Base-by-base conservation (phyloP, 2,329 filamentous ascomycete species). In the Botrytis elliptica region DNA sequence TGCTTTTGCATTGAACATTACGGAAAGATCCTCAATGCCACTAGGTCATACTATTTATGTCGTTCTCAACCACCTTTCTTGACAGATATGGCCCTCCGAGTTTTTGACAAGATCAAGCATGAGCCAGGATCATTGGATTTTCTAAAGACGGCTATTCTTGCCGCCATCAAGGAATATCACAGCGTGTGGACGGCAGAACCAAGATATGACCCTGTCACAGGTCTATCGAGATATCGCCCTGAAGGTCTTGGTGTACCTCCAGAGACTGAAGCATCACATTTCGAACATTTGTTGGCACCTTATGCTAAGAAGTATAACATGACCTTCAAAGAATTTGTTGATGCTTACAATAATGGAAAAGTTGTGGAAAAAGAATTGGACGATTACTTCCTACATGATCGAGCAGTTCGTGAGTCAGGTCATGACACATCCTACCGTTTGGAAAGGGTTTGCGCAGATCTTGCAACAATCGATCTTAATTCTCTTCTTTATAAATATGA, bases 1-100 rank as follows among this genome's bases (percentile, higher is more conserved):
- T 97, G 94, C 83, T 99, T 99, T 85, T 97, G 94, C 84, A 98
- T 99, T 83, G 91, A 95, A 82, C 95, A 99, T 83, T 99, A 99
- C 81, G 95, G 95, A 80, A 99, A 98, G 85, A 97, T 99, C 75
- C 89, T 98, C 77, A 99, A 99, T 83, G 96, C 96, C 70, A 99
- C 96, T 73, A 90, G 96, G 52, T 95, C 95, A 1, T 99, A 99
- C 86, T 99, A 99, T 81, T 90, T 99, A 25, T 92, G 90, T 76
- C 92, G 96, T 74, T 98, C 96, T 3, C 96, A 99, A 83, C 96
- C 96, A 3, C 96, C 96, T 0, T 98, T 99, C 84, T 85, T 99
- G 73, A 99, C 96, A 1, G 96, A 99, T 83, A 98, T 99, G 94
- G 93, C 95, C 18, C 86, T 98, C 68, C 92, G 94, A 72, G 94